phyloP scores from a whole-genome alignment of 1,284 basidiomycete species.

The Tremellales sp. region DNA sequence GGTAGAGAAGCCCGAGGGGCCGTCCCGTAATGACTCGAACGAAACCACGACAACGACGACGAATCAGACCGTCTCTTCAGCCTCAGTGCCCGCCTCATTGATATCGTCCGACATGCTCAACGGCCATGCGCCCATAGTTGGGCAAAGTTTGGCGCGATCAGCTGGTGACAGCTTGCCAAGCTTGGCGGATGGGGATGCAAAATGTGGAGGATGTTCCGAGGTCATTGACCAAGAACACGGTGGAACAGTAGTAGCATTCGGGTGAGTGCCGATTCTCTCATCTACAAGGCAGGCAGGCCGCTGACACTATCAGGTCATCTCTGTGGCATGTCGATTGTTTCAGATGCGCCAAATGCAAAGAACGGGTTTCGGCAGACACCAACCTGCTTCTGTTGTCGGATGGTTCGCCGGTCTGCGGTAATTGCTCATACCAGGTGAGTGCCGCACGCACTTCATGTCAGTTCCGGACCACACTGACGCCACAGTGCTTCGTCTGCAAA shows the following conservation, averaged over 20 bases:
- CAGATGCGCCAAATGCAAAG: constrained; percentile 54
- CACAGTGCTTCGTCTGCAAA: constrained; percentile 79
- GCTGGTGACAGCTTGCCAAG: constrained; percentile 21
- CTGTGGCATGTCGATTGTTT: constrained; percentile 51
- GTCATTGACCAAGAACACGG: constrained; percentile 79
- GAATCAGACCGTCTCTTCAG: not conserved
- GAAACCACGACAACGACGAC: too few species aligned
- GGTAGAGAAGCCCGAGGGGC: not conserved
- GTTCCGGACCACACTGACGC: constrained; percentile 9
- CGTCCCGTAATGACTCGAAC: too few species aligned
- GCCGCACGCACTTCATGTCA: constrained; percentile 8
- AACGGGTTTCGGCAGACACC: constrained; percentile 69
- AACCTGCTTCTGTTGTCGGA: constrained; percentile 93
- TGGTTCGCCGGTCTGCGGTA: constrained; percentile 92
- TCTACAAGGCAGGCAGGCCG: constrained; percentile 6
- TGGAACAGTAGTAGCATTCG: constrained; percentile 85
- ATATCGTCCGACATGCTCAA: not conserved
- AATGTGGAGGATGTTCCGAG: constrained; percentile 77
- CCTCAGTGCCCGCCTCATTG: too few species aligned
- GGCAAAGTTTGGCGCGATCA: not conserved
- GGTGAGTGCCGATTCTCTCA: constrained; percentile 55
- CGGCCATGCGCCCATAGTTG: not conserved
- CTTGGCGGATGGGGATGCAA: constrained; percentile 35
- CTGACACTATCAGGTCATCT: constrained; percentile 30
- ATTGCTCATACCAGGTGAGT: constrained; percentile 79